phyloP scores from a whole-genome alignment of 306 rosid genomes.

The Ormosia semicastrata region DNA sequence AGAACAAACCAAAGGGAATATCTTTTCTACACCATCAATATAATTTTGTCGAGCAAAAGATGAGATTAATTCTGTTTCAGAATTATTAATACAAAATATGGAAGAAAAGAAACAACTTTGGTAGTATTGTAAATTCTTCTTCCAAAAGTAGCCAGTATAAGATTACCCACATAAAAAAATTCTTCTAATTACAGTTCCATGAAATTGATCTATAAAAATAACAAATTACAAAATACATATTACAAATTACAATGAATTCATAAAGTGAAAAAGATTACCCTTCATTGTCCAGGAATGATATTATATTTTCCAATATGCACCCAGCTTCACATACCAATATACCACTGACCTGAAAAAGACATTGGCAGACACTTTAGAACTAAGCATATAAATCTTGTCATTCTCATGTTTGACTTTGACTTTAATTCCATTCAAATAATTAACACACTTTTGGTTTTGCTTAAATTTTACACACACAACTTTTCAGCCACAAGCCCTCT shows the following conservation, averaged over 20 bases:
- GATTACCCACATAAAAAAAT: neutral
- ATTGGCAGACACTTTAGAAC: slow-evolving; percentile 32
- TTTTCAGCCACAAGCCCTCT: neutral
- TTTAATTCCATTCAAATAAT: neutral
- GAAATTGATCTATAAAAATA: slow-evolving; percentile 2
- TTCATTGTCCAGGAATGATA: slow-evolving; percentile 72
- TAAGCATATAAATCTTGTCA: neutral
- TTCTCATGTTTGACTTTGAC: slow-evolving; percentile 3
- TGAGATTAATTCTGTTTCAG: neutral
- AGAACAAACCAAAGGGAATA: neutral
- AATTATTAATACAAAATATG: slow-evolving; percentile 1
- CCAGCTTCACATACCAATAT: slow-evolving; percentile 96
- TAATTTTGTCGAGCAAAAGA: slow-evolving; percentile 4
- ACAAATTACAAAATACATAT: neutral
- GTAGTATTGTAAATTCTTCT: slow-evolving; percentile 1
- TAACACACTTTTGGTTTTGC: neutral
- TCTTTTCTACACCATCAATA: neutral
- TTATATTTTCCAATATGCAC: slow-evolving; percentile 89
- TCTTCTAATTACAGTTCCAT: neutral
- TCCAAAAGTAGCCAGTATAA: neutral
- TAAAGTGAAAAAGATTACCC: slow-evolving; percentile 63
- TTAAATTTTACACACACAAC: neutral
- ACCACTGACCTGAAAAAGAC: slow-evolving; percentile 82
- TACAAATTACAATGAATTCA: neutral
- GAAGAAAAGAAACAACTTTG: neutral